Evolutionary conservation across 2,329 filamentous ascomycete species (phyloP), one percentile per base, ranked within the genome.

Genomic region (Apiospora phragmitis): DNA sequence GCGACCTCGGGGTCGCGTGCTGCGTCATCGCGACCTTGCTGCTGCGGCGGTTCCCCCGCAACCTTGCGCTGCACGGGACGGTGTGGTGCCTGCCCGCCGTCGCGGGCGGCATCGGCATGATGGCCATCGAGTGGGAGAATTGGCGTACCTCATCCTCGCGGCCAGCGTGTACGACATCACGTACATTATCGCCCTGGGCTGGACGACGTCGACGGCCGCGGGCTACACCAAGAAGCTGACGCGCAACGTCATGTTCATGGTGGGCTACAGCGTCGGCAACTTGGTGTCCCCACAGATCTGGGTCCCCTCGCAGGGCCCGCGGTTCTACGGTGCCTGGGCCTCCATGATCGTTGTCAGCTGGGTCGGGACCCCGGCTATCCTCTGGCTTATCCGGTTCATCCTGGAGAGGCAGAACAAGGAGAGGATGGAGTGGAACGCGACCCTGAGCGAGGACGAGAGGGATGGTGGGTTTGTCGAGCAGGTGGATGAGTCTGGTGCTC

Each of bases 121-220:
- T 79, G 7, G 71, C 77, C 0, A 70, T 80, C 4, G 65, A 71
- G 9, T 81, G 80, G 80, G 71, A 75, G 8, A 71, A 75, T 73
- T 81, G 12, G 78, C 77, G 12, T 80, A 77, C 67, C 72, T 81
- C 55, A 72, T 79, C 42, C 73, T 81, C 18, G 78, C 79, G 1
- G 76, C 75, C 0, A 73, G 75, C 65, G 80, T 77, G 24, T 74
- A 75, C 6, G 80, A 80, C 11, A 77, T 82, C 32, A 82, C 80
- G 0, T 83, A 81, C 65, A 80, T 80, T 69, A 77, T 80, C 49
- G 73, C 77, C 0, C 73, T 83, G 0, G 81, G 80, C 9, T 83
- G 81, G 80, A 79, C 81, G 6, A 81, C 80, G 3, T 81, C 80
- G 1, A 77, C 75, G 32, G 75, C 76, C 1, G 76, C 77, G 1